Evolutionary conservation across 352 stramenopile species (phyloP), one percentile per base, ranked within the genome.

Genomic region (Phytophthora tubulina): DNA sequence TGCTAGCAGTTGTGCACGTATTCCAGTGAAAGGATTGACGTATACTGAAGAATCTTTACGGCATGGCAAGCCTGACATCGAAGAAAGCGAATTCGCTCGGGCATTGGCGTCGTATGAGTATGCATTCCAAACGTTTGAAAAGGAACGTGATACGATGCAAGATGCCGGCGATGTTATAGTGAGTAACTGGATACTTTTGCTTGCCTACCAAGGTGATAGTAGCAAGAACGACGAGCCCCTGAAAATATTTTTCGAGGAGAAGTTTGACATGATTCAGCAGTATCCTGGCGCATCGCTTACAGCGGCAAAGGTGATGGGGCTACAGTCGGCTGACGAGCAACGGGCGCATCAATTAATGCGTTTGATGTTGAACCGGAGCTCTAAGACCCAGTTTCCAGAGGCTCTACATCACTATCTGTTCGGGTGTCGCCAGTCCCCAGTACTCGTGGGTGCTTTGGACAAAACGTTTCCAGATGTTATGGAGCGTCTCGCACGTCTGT

Each of bases 151-250:
- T 53, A 39, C 27, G 27, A 33, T 48, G 14, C 58, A 45, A 46
- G 60, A 79, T 36, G 32, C 42, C 27, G 72, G 72, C 1, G 66
- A 72, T 49, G 56, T 70, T 30, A 70, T 85, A 44, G 50, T 83
- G 36, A 78, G 42, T 32, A 85, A 85, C 46, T 85, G 78, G 78
- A 79, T 83, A 52, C 61, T 83, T 45, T n/a, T 81, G 41, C 45
- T 83, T 32, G 52, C 51, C 15, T 46, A 69, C 32, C 66, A 63
- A 50, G 33, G 67, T 49, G 52, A 70, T 44, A 35, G 21, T 11
- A 15, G 11, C 2, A 59, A 65, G 8, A 60, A 61, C 55, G 52
- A 71, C 13, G 35, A 78, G 21, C 14, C 21, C 31, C 36, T 85
- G 31, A 41, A 50, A 30, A 45, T 13, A 15, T 85, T 85, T 76